Conservation (phyloP, 371 early-diverging fungal genomes). For the Entomophthora muscae region DNA sequence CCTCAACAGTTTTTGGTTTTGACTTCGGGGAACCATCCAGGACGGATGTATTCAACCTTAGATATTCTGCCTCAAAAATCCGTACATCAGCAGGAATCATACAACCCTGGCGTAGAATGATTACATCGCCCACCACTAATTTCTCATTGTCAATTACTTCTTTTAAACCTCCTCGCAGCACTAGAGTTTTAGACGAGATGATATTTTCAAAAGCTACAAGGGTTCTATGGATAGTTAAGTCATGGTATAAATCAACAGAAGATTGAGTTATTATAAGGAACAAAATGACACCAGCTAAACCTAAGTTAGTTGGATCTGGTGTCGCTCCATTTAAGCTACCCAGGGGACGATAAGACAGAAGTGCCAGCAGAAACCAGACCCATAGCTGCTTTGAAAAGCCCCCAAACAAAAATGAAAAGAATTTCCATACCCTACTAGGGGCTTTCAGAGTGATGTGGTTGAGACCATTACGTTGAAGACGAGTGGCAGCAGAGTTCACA, state of each 20-base stretch:
- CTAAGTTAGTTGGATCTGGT: conserved; percentile 19
- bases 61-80: conserved; percentile 15
- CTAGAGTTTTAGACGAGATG: neutral
- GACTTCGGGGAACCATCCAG: conserved; percentile 26
- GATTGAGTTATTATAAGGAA: conserved; percentile 7
- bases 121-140: conserved; percentile 31
- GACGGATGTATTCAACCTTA: conserved; percentile 23
- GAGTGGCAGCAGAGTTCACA: conserved; percentile 15
- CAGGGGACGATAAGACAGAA: conserved; percentile 19
- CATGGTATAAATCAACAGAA: conserved; percentile 3
- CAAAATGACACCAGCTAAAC: conserved; percentile 18
- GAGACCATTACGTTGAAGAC: conserved; percentile 23
- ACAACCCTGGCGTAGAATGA: conserved; percentile 35
- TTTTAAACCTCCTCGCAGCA: neutral
- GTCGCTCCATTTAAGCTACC: conserved; percentile 14
- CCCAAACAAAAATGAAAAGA: conserved; percentile 18
- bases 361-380: conserved; percentile 22
- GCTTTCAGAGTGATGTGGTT: conserved; percentile 23
- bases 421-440: neutral
- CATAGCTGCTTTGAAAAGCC: conserved; percentile 22
- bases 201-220: conserved; percentile 15
- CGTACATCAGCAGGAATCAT: conserved; percentile 54
- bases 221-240: conserved; percentile 14
- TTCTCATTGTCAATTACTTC: conserved; percentile 16
- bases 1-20: no score